phyloP scores from a whole-genome alignment of 257 asterid species.

The Echium plantagineum region DNA sequence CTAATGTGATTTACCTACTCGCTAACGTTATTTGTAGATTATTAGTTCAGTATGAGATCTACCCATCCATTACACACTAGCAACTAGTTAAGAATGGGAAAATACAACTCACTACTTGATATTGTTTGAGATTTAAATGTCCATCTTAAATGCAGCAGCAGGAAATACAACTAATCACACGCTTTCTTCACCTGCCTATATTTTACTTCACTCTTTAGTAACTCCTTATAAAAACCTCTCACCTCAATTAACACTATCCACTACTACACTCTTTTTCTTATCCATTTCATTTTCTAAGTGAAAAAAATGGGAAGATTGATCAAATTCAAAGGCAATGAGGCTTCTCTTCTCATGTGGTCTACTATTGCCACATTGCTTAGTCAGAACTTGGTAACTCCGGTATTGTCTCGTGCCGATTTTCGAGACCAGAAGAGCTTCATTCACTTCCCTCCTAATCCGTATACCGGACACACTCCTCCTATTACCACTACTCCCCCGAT shows the following conservation, averaged over 20 bases:
- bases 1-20: no score
- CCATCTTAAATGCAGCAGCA: conserved; percentile 44
- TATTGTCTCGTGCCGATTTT: conserved; percentile 21
- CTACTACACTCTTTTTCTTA: conserved; percentile 6
- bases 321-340: conserved; percentile 19
- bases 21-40: no score
- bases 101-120: no score
- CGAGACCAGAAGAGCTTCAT: conserved; percentile 59
- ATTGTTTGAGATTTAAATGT: conserved; percentile 25
- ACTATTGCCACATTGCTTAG: conserved; percentile 40
- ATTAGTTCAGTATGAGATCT: no score
- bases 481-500: conserved; percentile 23
- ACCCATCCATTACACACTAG: no score
- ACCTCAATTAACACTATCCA: conserved; percentile 27
- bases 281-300: neutral
- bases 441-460: conserved; percentile 38
- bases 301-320: conserved; percentile 20
- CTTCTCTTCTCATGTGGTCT: conserved; percentile 36
- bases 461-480: conserved; percentile 22
- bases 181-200: conserved; percentile 35
- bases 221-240: conserved; percentile 5
- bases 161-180: conserved; percentile 40
- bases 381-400: conserved; percentile 37
- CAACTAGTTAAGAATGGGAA: no score
- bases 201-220: conserved; percentile 33